Conservation (phyloP, 2,329 filamentous ascomycete genomes). For the Drechslerella coelobrocha region DNA sequence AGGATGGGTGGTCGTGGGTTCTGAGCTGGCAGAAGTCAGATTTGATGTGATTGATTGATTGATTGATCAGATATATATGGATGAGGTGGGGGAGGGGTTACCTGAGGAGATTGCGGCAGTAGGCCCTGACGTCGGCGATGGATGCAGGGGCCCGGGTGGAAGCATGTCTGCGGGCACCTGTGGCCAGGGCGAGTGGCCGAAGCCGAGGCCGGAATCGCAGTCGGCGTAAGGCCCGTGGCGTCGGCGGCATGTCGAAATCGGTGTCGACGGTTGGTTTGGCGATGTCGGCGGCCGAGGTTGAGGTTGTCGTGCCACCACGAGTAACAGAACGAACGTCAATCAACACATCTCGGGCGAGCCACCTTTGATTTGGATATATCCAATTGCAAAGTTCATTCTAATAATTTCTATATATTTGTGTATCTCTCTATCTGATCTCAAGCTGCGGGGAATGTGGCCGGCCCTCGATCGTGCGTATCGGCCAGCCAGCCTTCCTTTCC, state of each 20-base stretch:
- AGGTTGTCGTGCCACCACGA: slow-evolving; percentile 7
- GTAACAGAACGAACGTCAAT: no score
- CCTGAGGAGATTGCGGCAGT: slow-evolving; percentile 46
- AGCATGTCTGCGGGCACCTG: slow-evolving; percentile 8
- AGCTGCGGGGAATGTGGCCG: no score
- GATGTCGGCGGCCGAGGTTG: background rate
- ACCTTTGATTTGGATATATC: background rate
- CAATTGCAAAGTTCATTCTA: no score
- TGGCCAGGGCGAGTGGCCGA: no score
- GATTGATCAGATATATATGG: background rate
- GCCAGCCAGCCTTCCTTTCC: no score
- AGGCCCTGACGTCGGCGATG: slow-evolving; percentile 53
- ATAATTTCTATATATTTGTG: no score
- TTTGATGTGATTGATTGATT: background rate
- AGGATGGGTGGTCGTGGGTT: slow-evolving; percentile 86
- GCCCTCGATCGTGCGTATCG: no score
- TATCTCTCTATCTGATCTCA: no score
- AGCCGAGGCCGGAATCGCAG: slow-evolving; percentile 1
- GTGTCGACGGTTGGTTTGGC: background rate
- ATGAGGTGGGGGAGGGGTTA: background rate
- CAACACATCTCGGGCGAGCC: background rate
- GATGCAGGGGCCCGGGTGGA: slow-evolving; percentile 56
- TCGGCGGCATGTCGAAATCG: slow-evolving; percentile 9
- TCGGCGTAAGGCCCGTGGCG: slow-evolving; percentile 3
- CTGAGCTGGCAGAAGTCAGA: slow-evolving; percentile 60